phyloP scores from a whole-genome alignment of 148 eudicot species.

The Rhododendron mucronatum region DNA sequence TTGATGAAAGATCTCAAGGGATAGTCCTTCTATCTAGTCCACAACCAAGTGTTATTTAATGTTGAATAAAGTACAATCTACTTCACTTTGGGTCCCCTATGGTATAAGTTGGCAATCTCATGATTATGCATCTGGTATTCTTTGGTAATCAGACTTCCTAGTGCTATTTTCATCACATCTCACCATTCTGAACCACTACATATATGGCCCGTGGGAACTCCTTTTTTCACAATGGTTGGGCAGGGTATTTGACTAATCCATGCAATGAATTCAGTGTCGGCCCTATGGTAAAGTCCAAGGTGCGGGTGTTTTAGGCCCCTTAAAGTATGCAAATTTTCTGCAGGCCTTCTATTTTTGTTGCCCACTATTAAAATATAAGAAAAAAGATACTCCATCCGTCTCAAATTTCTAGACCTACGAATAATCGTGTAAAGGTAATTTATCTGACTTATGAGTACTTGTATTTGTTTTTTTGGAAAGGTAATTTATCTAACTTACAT shows the following conservation, averaged over 20 bases:
- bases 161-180: background rate
- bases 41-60: background rate
- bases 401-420: background rate
- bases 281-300: background rate
- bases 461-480: background rate
- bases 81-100: background rate
- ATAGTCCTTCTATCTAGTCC: background rate
- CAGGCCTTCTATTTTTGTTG: background rate
- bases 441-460: background rate
- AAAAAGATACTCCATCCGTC: background rate
- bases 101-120: background rate
- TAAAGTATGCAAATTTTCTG: background rate
- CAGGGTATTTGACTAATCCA: background rate
- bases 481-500: background rate
- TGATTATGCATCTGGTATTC: background rate
- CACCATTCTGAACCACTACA: background rate
- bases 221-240: background rate
- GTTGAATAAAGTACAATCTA: background rate
- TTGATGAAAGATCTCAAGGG: background rate
- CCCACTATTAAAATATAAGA: background rate
- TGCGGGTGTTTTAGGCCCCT: background rate
- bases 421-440: too few relatives aligned
- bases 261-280: background rate
- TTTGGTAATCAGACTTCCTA: background rate
- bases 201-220: background rate